Conservation (phyloP, 495 filamentous ascomycete genomes). For the Thozetella sp. region DNA sequence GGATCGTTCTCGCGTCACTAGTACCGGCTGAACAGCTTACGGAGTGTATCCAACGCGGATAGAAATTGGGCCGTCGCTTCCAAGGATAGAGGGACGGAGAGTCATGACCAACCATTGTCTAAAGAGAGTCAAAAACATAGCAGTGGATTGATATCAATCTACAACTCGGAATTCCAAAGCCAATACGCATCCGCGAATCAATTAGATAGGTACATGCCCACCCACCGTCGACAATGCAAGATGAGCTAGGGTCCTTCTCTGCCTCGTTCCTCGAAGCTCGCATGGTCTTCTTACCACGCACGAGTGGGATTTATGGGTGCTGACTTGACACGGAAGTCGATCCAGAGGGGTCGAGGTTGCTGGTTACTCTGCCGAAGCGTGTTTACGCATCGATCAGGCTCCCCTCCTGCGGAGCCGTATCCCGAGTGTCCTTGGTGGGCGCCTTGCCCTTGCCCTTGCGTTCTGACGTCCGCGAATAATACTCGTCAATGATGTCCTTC, state of each 20-base stretch:
- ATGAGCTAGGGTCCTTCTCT: not conserved
- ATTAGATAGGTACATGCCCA: constrained; percentile 2
- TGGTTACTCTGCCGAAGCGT: not conserved
- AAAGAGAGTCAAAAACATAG: no score
- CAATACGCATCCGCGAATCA: not conserved
- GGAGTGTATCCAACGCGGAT: no score
- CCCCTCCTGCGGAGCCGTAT: constrained; percentile 54
- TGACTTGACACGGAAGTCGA: constrained; percentile 5
- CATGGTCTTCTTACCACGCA: not conserved
- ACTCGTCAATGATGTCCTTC: constrained; percentile 89
- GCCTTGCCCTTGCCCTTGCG: constrained; percentile 63
- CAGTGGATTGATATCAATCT: constrained; percentile 1
- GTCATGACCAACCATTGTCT: no score
- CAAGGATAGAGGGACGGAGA: no score
- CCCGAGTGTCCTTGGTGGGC: constrained; percentile 57
- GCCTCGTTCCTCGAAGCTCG: not conserved
- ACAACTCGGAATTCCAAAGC: not conserved
- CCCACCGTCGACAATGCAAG: not conserved
- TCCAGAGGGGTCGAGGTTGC: constrained; percentile 4
- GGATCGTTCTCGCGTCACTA: no score
- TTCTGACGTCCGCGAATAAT: constrained; percentile 75
- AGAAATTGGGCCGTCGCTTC: no score
- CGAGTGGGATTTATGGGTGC: constrained; percentile 14
- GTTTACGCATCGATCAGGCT: constrained; percentile 69
- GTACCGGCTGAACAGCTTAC: no score